phyloP scores from a whole-genome alignment of 495 filamentous ascomycete genomes.

The Cercophora newfieldiana region DNA sequence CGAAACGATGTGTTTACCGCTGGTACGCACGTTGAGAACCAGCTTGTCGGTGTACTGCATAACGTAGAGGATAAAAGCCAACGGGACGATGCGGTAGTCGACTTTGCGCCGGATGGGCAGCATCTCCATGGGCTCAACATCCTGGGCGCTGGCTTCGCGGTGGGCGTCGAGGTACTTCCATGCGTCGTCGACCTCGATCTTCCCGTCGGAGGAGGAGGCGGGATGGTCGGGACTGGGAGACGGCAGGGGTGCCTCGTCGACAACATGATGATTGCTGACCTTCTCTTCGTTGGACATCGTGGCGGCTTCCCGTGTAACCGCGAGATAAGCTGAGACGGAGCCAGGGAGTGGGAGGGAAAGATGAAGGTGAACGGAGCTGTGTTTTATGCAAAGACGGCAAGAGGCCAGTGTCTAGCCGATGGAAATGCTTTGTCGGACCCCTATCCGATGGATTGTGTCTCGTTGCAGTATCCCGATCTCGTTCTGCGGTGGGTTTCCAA shows the following conservation, averaged over 20 bases:
- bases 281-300: not conserved
- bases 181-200: slow-evolving; percentile 22
- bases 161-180: slow-evolving; percentile 30
- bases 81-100: slow-evolving; percentile 40
- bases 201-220: not conserved
- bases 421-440: no score
- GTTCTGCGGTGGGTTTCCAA: no score
- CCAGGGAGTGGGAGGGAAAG: no score
- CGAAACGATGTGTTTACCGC: not conserved
- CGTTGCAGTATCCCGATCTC: no score
- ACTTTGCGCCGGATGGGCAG: slow-evolving; percentile 34
- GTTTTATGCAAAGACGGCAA: no score
- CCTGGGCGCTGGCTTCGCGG: slow-evolving; percentile 15
- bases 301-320: no score
- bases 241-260: not conserved
- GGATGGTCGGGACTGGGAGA: not conserved
- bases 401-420: no score
- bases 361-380: no score
- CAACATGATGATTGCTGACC: not conserved
- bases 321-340: no score
- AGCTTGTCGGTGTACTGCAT: slow-evolving; percentile 71
- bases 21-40: slow-evolving; percentile 49
- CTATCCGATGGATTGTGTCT: no score
- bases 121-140: slow-evolving; percentile 17
- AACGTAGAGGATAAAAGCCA: slow-evolving; percentile 63